A percentile compares a stretch with the other conserved stretches of the same genome.
These are phyloP conservation scores for Hypoxylon fragiforme DNA, from an alignment of 495 filamentous ascomycete genomes.

Conservation along the genomic window DNA sequence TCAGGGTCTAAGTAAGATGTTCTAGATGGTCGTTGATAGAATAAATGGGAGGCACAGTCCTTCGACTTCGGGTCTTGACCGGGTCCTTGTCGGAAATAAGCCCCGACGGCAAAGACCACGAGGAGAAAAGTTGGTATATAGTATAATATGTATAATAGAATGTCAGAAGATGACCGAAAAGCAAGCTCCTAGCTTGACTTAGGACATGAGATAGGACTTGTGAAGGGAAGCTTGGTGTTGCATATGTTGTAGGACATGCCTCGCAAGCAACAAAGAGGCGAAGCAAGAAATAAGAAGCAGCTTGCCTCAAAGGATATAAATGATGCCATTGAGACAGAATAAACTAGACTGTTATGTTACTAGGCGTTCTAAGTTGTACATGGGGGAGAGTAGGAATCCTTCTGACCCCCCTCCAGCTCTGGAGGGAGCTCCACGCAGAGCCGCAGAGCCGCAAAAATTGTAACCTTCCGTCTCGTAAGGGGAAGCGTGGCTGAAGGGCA, in stretches of 20 bases:
- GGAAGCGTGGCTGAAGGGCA: conserved; percentile 25
- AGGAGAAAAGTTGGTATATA: conserved; percentile 13
- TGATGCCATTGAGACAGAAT: conserved; percentile 26
- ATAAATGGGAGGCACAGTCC: conserved; percentile 1
- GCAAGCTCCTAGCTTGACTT: conserved; percentile 11
- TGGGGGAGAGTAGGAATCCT: conserved; percentile 18
- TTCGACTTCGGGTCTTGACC: conserved; percentile 7
- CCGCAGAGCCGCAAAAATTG: conserved; percentile 3
- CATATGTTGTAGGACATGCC: conserved; percentile 15
- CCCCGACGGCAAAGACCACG: background rate
- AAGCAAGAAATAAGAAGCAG: conserved; percentile 26
- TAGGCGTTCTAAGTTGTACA: conserved; percentile 11
- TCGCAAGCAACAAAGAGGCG: conserved; percentile 31
- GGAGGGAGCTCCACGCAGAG: conserved; percentile 27
- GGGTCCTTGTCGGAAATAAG: conserved; percentile 5
- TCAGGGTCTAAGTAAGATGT: no score
- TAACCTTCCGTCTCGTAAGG: background rate
- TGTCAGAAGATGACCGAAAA: conserved; percentile 6
- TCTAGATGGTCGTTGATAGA: background rate
- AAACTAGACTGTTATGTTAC: conserved; percentile 30
- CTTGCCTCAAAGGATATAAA: conserved; percentile 27
- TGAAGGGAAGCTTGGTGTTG: conserved; percentile 18
- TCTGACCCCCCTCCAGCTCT: conserved; percentile 8
- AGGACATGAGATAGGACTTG: conserved; percentile 16
- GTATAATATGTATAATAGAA: no score